Evolutionary conservation across 257 asterid species (phyloP).

Genomic region (Solanum tacnaense): DNA sequence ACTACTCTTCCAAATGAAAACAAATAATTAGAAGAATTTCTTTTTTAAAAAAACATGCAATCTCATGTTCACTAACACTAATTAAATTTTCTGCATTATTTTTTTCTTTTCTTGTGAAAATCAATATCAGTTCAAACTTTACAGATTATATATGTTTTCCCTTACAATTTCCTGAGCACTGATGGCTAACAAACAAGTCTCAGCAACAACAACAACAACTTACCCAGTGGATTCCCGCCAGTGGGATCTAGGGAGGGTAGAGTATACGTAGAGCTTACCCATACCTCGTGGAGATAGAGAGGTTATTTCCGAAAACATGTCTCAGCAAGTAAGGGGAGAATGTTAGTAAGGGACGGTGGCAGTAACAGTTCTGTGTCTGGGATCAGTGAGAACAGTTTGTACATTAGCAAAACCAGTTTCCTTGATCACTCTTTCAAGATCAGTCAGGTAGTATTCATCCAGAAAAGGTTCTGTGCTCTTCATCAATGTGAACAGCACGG

Average conservation of each 20-base stretch:
- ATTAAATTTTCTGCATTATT: background rate
- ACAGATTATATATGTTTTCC: background rate
- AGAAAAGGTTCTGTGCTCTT: constrained; percentile 92
- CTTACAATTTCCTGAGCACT: background rate
- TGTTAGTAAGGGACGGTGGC: constrained; percentile 58
- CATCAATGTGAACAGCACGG: constrained; percentile 84
- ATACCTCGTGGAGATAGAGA: background rate
- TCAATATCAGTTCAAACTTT: background rate
- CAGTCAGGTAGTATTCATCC: constrained; percentile 78
- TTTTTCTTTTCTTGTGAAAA: too few species aligned
- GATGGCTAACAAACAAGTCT: background rate
- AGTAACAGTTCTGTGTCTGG: constrained; percentile 79
- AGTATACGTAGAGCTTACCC: background rate
- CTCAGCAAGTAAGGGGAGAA: background rate
- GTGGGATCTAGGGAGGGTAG: background rate
- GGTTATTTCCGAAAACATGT: background rate
- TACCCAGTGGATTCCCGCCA: background rate
- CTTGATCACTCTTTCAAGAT: constrained; percentile 49
- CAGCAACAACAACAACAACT: background rate
- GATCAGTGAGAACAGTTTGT: constrained; percentile 58
- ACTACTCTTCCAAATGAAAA: background rate
- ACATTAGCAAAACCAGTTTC: constrained; percentile 56
- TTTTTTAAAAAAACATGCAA: background rate
- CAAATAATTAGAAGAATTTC: background rate
- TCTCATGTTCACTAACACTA: background rate